Conservation (phyloP, 768 basidiomycete species). For the Podaxis sp. region DNA sequence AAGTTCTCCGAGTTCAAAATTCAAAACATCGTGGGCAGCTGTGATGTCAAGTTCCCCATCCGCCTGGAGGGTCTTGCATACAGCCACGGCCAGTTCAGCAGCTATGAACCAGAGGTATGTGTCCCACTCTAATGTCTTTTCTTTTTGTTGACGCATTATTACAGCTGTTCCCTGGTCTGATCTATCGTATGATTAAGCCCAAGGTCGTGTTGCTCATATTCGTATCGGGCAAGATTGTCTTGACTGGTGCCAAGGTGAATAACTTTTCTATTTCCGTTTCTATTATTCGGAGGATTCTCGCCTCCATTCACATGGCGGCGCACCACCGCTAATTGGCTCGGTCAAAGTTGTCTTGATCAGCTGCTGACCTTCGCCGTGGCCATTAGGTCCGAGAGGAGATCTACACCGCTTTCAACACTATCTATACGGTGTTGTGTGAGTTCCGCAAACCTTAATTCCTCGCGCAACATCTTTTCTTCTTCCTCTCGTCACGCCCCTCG, state of each 20-base stretch:
- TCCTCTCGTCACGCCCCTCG: constrained; percentile 16
- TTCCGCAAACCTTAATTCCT: constrained; percentile 75
- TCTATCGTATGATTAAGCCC: constrained; percentile 99
- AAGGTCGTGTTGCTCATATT: constrained; percentile 99
- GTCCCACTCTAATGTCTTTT: background rate
- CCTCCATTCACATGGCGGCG: constrained; percentile 17
- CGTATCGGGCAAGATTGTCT: constrained; percentile 97
- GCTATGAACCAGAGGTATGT: constrained; percentile 93
- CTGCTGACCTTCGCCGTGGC: constrained; percentile 41
- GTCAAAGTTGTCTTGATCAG: constrained; percentile 22
- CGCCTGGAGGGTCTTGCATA: constrained; percentile 96
- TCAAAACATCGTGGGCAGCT: constrained; percentile 97
- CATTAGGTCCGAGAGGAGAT: constrained; percentile 95
- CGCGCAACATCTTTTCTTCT: constrained; percentile 2
- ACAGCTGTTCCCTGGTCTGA: constrained; percentile 96
- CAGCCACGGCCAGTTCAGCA: constrained; percentile 96
- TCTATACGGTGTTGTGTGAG: constrained; percentile 96
- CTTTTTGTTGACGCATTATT: constrained; percentile 10
- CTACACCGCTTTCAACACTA: constrained; percentile 98
- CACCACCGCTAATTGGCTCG: constrained; percentile 11
- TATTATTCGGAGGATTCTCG: constrained; percentile 15
- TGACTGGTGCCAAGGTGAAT: constrained; percentile 97
- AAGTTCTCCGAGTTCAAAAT: constrained; percentile 99
- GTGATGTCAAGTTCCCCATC: constrained; percentile 99
- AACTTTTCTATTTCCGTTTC: constrained; percentile 16